phyloP scores from a whole-genome alignment of 805 yeast genomes.

The Candida golubevii region DNA sequence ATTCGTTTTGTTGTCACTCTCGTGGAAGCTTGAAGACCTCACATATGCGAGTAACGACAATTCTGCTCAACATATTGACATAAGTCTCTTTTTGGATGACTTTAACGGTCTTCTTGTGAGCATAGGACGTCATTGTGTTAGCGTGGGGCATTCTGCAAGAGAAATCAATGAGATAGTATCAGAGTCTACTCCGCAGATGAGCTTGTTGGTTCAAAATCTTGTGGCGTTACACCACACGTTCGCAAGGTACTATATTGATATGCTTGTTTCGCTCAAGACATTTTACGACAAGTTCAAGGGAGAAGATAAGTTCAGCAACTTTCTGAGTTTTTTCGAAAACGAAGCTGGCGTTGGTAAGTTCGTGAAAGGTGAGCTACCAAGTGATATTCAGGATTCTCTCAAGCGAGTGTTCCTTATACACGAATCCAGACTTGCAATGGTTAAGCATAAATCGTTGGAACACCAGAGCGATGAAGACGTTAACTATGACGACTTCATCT shows the following conservation, averaged over 20 bases:
- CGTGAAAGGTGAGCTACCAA: constrained; percentile 23
- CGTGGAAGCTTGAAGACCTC: constrained; percentile 36
- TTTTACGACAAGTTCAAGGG: constrained; percentile 29
- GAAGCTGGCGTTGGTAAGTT: constrained; percentile 17
- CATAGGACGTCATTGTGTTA: constrained; percentile 10
- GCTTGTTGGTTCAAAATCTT: constrained; percentile 18
- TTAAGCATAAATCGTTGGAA: constrained; percentile 38
- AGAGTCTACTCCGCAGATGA: constrained; percentile 2
- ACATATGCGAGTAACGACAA: constrained; percentile 20
- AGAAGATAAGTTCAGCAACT: constrained; percentile 20
- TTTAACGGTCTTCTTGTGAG: constrained; percentile 14
- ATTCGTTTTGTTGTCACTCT: constrained; percentile 22
- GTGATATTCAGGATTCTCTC: constrained; percentile 27
- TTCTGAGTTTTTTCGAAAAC: constrained; percentile 30
- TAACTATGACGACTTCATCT: constrained; percentile 26
- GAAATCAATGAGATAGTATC: constrained; percentile 9
- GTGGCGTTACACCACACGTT: constrained; percentile 22
- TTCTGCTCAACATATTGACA: constrained; percentile 21
- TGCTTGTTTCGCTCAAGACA: constrained; percentile 29
- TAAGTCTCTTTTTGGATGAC: constrained; percentile 22
- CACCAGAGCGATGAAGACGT: constrained; percentile 52
- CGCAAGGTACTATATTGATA: constrained; percentile 28
- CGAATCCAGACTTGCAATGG: constrained; percentile 44
- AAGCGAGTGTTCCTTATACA: constrained; percentile 43
- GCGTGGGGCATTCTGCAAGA: constrained; percentile 7